Conservation (phyloP, 2,329 filamentous ascomycete genomes). For the Thielaviopsis ethacetica region DNA sequence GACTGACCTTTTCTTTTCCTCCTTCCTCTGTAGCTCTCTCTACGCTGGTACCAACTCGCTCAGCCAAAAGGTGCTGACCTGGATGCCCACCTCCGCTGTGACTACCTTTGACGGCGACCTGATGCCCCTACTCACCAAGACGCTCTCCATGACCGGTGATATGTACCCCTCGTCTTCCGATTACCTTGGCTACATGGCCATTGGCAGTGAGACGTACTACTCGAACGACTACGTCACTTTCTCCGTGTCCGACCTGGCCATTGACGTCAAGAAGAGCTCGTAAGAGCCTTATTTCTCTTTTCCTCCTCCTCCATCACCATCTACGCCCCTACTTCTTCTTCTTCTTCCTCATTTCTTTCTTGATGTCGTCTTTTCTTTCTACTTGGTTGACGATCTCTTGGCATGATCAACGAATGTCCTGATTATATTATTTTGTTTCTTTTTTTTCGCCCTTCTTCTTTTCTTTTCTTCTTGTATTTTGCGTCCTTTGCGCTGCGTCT, state of each 20-base stretch:
- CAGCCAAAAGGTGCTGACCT: conserved; percentile 32
- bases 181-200: conserved; percentile 34
- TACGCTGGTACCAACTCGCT: conserved; percentile 25
- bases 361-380: background rate
- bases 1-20: conserved; percentile 6
- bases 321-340: too few species aligned
- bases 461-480: background rate
- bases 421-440: background rate
- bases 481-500: background rate
- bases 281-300: background rate
- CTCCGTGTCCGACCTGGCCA: conserved; percentile 23
- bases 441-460: background rate
- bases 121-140: conserved; percentile 25
- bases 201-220: conserved; percentile 34
- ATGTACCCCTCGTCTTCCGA: conserved; percentile 24
- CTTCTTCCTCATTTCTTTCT: background rate
- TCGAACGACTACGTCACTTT: conserved; percentile 30
- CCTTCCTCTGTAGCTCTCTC: conserved; percentile 25
- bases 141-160: conserved; percentile 18
- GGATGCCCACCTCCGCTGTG: conserved; percentile 23
- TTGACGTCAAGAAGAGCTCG: conserved; percentile 20
- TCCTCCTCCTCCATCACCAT: background rate
- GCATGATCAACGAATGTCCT: conserved; percentile 7
- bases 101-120: conserved; percentile 31
- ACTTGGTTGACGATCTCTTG: background rate